Evolutionary conservation across 768 basidiomycete genomes (phyloP).

Genomic region (Roridomyces roridus): DNA sequence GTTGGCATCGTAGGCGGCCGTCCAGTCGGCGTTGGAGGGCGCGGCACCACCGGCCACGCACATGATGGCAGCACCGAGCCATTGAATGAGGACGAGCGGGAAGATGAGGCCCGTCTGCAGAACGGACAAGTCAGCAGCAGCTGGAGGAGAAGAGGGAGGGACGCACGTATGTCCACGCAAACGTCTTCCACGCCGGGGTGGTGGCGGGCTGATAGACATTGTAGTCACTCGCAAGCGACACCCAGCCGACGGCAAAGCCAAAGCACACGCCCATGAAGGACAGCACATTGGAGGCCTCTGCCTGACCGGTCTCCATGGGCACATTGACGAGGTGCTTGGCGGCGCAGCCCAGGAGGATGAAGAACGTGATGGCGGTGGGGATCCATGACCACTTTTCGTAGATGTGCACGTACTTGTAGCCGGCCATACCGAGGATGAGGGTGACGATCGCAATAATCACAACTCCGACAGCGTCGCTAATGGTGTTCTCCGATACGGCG

Average conservation of each 20-base stretch:
- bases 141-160: conserved; percentile 50
- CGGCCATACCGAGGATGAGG: conserved; percentile 44
- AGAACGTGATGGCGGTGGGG: conserved; percentile 45
- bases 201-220: conserved; percentile 47
- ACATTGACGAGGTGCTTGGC: conserved; percentile 50
- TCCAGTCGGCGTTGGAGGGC: conserved; percentile 40
- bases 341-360: conserved; percentile 45
- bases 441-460: conserved; percentile 48
- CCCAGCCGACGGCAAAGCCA: conserved; percentile 60
- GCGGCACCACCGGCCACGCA: conserved; percentile 37
- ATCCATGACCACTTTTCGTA: conserved; percentile 50
- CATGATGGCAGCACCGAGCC: conserved; percentile 55
- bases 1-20: conserved; percentile 37
- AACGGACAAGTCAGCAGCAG: conserved; percentile 28
- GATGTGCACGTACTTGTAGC: conserved; percentile 46
- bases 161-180: conserved; percentile 47
- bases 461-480: conserved; percentile 46
- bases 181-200: conserved; percentile 42
- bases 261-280: conserved; percentile 44
- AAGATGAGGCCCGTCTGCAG: conserved; percentile 20
- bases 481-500: conserved; percentile 32
- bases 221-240: conserved; percentile 45
- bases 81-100: conserved; percentile 45
- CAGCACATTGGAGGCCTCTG: conserved; percentile 41
- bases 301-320: conserved; percentile 31